These are phyloP conservation scores for Fraxinus albicans DNA, from an alignment of 305 asterid species.

Conservation along the genomic window DNA sequence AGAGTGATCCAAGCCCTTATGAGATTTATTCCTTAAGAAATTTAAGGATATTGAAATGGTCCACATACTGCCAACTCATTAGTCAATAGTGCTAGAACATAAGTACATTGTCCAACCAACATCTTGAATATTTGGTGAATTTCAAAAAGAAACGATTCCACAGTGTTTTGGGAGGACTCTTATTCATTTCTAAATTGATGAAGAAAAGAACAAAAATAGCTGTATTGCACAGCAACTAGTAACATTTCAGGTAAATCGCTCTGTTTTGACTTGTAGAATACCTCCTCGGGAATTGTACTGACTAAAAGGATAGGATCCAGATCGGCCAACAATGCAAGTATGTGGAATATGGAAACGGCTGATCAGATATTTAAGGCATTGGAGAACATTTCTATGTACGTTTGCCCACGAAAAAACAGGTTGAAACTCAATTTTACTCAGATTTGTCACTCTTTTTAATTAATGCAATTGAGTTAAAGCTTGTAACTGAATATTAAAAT, in stretches of 20 bases:
- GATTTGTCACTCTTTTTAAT: neutral
- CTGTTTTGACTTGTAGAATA: neutral
- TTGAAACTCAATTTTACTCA: neutral
- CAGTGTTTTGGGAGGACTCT: neutral
- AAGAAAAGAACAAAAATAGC: neutral
- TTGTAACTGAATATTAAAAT: neutral
- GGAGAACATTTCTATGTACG: neutral
- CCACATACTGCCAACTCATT: neutral
- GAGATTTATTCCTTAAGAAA: neutral
- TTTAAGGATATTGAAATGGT: neutral
- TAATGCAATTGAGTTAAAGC: neutral
- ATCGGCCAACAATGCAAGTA: neutral
- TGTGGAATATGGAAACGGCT: neutral
- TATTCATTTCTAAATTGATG: neutral
- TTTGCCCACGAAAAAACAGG: neutral
- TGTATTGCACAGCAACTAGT: too few species aligned
- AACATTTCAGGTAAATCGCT: too few species aligned
- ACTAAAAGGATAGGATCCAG: neutral
- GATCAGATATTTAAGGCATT: neutral
- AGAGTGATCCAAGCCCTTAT: neutral
- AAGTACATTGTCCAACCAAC: neutral
- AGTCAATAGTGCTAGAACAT: neutral
- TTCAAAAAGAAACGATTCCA: neutral
- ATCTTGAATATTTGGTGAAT: neutral
- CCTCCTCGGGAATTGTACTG: neutral